A percentile compares a stretch with the other conserved stretches of the same genome.
Evolutionary conservation across 331 rosid species (phyloP).

Genomic region (Arachis monticola): DNA sequence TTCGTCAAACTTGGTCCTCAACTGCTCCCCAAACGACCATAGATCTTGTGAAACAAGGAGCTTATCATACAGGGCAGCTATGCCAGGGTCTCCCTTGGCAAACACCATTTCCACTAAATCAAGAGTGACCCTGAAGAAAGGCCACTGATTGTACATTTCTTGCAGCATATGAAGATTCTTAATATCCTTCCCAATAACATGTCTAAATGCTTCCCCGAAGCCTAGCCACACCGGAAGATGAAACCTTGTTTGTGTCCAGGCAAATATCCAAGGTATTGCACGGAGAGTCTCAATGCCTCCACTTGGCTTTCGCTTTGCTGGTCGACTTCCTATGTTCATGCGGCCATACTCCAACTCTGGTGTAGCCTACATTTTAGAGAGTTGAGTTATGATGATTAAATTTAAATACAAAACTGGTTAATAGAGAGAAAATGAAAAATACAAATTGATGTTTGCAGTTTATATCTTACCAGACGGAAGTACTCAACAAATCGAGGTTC

Average conservation of each 20-base stretch:
- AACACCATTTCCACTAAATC: conserved; percentile 98
- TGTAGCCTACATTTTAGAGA: conserved; percentile 67
- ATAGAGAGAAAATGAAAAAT: neutral
- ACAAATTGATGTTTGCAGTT: neutral
- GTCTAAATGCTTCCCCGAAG: conserved; percentile 79
- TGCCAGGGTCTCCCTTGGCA: conserved; percentile 94
- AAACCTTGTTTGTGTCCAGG: conserved; percentile 97
- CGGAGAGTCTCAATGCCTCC: conserved; percentile 94
- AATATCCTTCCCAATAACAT: conserved; percentile 62
- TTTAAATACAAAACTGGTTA: neutral
- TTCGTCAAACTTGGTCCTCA: conserved; percentile 74
- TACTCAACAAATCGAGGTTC: conserved; percentile 92
- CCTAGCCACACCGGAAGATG: conserved; percentile 99
- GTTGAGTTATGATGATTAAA: too few relatives aligned
- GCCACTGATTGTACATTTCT: conserved; percentile 90
- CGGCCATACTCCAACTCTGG: conserved; percentile 97
- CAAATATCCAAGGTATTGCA: conserved; percentile 98
- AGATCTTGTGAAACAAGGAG: conserved; percentile 85
- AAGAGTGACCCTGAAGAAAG: conserved; percentile 91
- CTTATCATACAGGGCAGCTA: conserved; percentile 81
- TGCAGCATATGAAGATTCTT: conserved; percentile 73
- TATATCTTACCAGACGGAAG: conserved; percentile 78
- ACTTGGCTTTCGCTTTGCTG: conserved; percentile 89
- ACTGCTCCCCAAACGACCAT: conserved; percentile 68
- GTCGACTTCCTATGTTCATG: conserved; percentile 96